Base-by-base conservation (phyloP, 2,329 filamentous ascomycete genomes). In the Botrytis cinerea region DNA sequence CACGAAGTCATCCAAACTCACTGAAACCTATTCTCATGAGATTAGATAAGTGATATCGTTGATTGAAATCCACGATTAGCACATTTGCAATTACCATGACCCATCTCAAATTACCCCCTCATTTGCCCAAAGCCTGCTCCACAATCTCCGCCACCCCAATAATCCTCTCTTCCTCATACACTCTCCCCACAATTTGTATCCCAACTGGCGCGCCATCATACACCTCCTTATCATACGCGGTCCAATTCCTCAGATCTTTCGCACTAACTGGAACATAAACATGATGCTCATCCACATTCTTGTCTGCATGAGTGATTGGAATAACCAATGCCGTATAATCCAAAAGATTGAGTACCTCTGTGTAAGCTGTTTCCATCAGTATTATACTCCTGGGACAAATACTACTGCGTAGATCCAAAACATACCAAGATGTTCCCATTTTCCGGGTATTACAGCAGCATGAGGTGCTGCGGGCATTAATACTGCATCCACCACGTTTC, bases 341-440 rank as follows among this genome's bases (percentile, higher is more conserved):
- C 0, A 91, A 81, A 16, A 90, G 81, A 76, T 91, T 90, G 85
- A 87, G 89, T 7, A 89, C 83, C 77, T 89, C 89, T 0, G 88
- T 90, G 75, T 90, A 90, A 5, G 48, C 72, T 73, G 45, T 35
- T 20, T 28, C 16, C 3, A 25, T 32, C 35, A 45, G 6, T 12
- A 61, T 48, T 18, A 28, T 3, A 20, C 4, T 18, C 3, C 20
- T 40, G 16, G 1, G 5, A 14, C 4, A 8, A 38, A 38, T 22
- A 1, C 7, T 64, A n/a, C 1, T 51, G 25, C 5, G 25, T n/a
- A 28, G 45, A 38, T 14, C 3, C 12, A 40, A n/a, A 25, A 57
- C n/a, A 28, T 66, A 72, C 72, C 68, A 0, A 71, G 43, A 60
- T 73, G 68, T 40, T 64, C 59, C 63, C 64, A 74, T 45, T 51